phyloP scores from a whole-genome alignment of 805 yeast genomes.

The Starmerella floricola region DNA sequence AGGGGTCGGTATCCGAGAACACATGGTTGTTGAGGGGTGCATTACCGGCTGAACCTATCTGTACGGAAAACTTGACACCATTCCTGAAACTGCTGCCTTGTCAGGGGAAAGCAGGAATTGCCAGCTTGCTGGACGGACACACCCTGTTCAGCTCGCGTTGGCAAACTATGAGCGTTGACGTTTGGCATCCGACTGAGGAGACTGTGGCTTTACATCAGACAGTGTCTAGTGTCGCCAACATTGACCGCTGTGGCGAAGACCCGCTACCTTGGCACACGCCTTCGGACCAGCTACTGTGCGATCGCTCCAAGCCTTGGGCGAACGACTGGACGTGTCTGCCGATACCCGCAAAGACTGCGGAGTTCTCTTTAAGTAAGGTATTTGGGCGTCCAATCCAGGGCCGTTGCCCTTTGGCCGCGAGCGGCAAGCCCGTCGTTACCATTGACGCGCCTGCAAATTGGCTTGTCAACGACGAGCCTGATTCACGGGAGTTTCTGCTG shows the following conservation, averaged over 20 bases:
- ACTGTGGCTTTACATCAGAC: constrained; percentile 37
- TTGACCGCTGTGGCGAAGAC: constrained; percentile 54
- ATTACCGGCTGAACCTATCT: constrained; percentile 85
- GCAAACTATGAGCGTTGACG: constrained; percentile 87
- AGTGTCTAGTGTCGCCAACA: constrained; percentile 61
- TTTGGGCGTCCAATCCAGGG: constrained; percentile 63
- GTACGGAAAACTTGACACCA: constrained; percentile 94
- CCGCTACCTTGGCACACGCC: constrained; percentile 75
- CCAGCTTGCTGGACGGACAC: constrained; percentile 80
- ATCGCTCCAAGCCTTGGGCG: constrained; percentile 40
- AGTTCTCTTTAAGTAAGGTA: constrained; percentile 47
- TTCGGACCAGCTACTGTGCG: constrained; percentile 64
- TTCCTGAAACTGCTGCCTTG: constrained; percentile 82
- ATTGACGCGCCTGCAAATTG: constrained; percentile 15
- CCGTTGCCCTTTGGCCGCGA: constrained; percentile 39
- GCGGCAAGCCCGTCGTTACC: constrained; percentile 25
- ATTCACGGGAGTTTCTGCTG: neutral
- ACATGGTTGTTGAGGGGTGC: constrained; percentile 52
- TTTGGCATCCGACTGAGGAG: constrained; percentile 42
- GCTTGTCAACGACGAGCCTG: constrained; percentile 3
- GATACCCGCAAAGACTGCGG: constrained; percentile 13
- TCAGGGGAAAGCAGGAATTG: constrained; percentile 78
- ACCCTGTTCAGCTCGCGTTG: constrained; percentile 74
- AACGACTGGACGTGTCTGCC: constrained; percentile 74
- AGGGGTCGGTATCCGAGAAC: constrained; percentile 20